These are phyloP conservation scores for Aspergillus sp. DNA, from an alignment of 2,329 filamentous ascomycete genomes.

Conservation along the genomic window DNA sequence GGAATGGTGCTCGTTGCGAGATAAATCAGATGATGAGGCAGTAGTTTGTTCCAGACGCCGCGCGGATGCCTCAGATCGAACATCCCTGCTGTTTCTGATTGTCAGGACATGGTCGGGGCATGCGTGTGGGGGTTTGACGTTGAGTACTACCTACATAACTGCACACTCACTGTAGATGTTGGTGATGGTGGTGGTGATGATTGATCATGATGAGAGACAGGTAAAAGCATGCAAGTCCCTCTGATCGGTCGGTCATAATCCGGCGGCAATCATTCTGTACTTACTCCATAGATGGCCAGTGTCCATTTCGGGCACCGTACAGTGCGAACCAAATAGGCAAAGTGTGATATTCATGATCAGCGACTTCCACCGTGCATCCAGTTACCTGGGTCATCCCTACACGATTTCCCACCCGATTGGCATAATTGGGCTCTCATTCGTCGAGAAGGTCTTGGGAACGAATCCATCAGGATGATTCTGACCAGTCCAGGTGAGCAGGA, in stretches of 20 bases:
- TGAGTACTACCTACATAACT: not conserved
- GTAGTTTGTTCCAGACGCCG: not conserved
- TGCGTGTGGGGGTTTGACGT: constrained; percentile 11
- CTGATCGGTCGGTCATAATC: no score
- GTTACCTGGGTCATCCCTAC: constrained; percentile 22
- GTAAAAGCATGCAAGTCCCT: no score
- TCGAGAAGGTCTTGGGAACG: not conserved
- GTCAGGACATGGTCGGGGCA: not conserved
- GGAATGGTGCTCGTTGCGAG: not conserved
- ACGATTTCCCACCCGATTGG: not conserved
- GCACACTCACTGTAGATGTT: no score
- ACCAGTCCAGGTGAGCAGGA: not conserved
- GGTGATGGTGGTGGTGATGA: no score
- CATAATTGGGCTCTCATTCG: not conserved
- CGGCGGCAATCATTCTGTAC: no score
- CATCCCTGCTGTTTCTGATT: constrained; percentile 4
- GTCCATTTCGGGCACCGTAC: not conserved
- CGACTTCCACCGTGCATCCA: constrained; percentile 15
- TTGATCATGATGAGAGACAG: no score
- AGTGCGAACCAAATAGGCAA: not conserved
- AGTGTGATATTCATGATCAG: constrained; percentile 20
- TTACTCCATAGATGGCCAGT: not conserved
- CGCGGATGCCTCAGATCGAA: not conserved
- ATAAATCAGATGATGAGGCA: not conserved
- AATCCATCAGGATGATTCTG: constrained; percentile 1